Evolutionary conservation across 345 rosid species (phyloP).

Genomic region (Aquilaria malaccensis): DNA sequence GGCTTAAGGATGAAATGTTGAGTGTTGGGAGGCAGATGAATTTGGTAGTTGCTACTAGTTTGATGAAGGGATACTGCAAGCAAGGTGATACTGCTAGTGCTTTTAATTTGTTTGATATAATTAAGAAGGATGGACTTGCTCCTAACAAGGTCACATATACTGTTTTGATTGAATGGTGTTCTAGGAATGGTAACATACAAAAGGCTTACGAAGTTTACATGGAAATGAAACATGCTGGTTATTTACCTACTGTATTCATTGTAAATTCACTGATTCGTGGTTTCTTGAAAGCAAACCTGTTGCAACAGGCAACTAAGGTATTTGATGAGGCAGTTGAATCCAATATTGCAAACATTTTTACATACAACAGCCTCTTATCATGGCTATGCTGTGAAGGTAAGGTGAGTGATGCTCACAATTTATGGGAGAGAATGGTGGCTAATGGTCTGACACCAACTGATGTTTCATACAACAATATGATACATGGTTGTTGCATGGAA

Average conservation of each 20-base stretch:
- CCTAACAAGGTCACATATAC: conserved; percentile 58
- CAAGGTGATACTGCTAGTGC: conserved; percentile 42
- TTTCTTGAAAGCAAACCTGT: conserved; percentile 31
- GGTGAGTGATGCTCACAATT: conserved; percentile 39
- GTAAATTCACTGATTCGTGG: conserved; percentile 47
- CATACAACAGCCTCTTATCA: conserved; percentile 43
- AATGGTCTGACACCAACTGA: conserved; percentile 34
- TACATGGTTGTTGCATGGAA: conserved; percentile 43
- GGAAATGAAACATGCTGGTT: conserved; percentile 48
- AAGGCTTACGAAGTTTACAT: conserved; percentile 52
- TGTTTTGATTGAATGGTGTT: conserved; percentile 59
- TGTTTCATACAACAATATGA: conserved; percentile 60
- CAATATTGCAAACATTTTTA: conserved; percentile 43
- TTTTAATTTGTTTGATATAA: conserved; percentile 45
- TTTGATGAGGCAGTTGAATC: conserved; percentile 51
- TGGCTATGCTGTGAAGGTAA: conserved; percentile 50
- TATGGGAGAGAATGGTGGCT: conserved; percentile 55
- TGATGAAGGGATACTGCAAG: conserved; percentile 59
- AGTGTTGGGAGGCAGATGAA: conserved; percentile 48
- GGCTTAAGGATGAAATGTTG: conserved; percentile 72
- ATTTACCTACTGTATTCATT: conserved; percentile 39
- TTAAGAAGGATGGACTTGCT: conserved; percentile 45
- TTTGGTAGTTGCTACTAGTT: conserved; percentile 52
- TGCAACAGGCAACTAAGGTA: conserved; percentile 40
- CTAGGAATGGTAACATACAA: conserved; percentile 45